phyloP scores from a whole-genome alignment of 2,329 filamentous ascomycete genomes.

The Aphanoascus verrucosus region DNA sequence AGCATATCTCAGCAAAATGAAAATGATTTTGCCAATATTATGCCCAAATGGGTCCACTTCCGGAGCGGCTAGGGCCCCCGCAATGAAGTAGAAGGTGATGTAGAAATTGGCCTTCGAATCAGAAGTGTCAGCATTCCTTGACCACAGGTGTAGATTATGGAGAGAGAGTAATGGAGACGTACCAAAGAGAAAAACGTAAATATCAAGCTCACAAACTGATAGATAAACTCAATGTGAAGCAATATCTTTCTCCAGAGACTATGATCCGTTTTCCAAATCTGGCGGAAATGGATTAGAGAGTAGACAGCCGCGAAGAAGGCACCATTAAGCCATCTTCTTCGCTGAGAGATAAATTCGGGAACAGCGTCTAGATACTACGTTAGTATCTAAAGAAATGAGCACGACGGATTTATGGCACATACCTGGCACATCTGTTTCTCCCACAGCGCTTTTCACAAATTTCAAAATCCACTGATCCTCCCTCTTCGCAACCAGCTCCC shows the following conservation, averaged over 20 bases:
- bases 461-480: constrained; percentile 95
- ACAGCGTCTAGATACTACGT: constrained; percentile 56
- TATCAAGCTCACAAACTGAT: constrained; percentile 81
- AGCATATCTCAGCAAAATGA: constrained; percentile 72
- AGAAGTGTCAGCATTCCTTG: constrained; percentile 14
- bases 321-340: constrained; percentile 93
- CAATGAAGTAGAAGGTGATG: constrained; percentile 95
- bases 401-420: too few species aligned
- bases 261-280: constrained; percentile 90
- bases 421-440: constrained; percentile 96
- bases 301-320: constrained; percentile 98
- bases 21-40: constrained; percentile 72
- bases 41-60: constrained; percentile 84
- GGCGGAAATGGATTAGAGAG: constrained; percentile 86
- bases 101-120: constrained; percentile 74
- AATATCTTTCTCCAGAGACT: constrained; percentile 79
- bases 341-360: constrained; percentile 93
- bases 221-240: constrained; percentile 88
- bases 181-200: constrained; percentile 94
- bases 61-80: constrained; percentile 72
- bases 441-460: constrained; percentile 91
- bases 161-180: constrained; percentile 15
- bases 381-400: neutral
- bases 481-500: constrained; percentile 91
- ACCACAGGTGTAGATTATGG: neutral